Conservation (phyloP, 176 grass and related monocot genomes). For the Cenchrus fungigraminus region DNA sequence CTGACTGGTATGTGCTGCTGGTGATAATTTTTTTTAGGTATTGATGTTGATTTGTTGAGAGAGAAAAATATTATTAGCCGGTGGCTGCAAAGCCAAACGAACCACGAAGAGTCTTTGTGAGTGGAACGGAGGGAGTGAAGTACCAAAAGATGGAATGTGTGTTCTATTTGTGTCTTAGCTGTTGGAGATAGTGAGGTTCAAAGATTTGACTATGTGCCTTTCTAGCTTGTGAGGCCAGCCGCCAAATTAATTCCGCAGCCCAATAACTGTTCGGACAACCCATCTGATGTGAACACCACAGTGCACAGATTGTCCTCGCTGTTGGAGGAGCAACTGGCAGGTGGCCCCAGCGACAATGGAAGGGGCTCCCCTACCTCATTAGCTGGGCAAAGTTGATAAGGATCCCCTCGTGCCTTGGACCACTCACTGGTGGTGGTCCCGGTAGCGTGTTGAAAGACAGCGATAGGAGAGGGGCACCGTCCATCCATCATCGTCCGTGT, state of each 20-base stretch:
- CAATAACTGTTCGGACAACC: too few relatives aligned
- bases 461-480: background rate
- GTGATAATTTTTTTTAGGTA: too few relatives aligned
- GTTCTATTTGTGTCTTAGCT: too few relatives aligned
- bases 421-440: background rate
- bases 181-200: background rate
- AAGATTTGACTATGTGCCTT: background rate
- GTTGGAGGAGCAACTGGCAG: background rate
- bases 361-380: background rate
- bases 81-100: too few relatives aligned
- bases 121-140: too few relatives aligned
- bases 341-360: background rate
- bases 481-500: background rate
- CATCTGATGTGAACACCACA: background rate
- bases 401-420: background rate
- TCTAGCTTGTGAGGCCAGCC: background rate
- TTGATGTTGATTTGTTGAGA: too few relatives aligned
- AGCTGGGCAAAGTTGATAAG: background rate
- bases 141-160: too few relatives aligned
- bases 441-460: background rate
- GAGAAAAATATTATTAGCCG: too few relatives aligned
- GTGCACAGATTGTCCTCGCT: background rate
- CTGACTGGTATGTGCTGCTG: too few relatives aligned
- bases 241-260: slow-evolving; percentile 9
- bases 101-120: too few relatives aligned